These are phyloP conservation scores for Poronia punctata DNA, from an alignment of 495 filamentous ascomycete genomes.

Conservation along the genomic window DNA sequence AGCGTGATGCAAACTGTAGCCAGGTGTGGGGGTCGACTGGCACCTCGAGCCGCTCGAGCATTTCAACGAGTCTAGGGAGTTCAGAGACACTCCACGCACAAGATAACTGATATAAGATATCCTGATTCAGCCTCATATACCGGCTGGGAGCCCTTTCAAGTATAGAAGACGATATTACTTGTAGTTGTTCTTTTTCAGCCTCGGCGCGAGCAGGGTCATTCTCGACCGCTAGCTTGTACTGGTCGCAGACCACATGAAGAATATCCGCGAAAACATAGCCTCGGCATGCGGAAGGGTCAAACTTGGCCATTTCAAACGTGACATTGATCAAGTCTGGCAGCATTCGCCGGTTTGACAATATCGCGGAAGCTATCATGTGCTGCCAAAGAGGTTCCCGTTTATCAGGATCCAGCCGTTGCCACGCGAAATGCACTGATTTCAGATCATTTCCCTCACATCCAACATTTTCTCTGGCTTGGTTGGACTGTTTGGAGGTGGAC, in stretches of 20 bases:
- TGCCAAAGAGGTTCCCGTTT: conserved; percentile 41
- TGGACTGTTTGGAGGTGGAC: too few relatives aligned
- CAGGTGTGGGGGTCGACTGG: conserved; percentile 33
- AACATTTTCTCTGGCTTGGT: too few relatives aligned
- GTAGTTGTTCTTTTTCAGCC: conserved; percentile 7
- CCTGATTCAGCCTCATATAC: conserved; percentile 17
- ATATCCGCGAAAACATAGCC: conserved; percentile 47
- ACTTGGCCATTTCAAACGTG: too few relatives aligned
- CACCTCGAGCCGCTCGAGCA: conserved; percentile 24
- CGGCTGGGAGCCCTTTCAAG: conserved; percentile 16
- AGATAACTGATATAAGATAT: conserved; percentile 10
- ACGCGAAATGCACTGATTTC: conserved; percentile 37
- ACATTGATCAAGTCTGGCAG: conserved; percentile 44
- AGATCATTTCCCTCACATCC: too few relatives aligned
- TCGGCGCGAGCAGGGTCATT: conserved; percentile 16
- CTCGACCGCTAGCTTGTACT: neutral
- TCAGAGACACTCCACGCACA: conserved; percentile 1
- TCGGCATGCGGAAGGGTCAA: conserved; percentile 34
- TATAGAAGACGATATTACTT: conserved; percentile 11
- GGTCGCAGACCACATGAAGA: conserved; percentile 36
- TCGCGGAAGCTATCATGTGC: conserved; percentile 43
- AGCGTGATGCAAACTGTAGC: conserved; percentile 31
- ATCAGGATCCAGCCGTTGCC: conserved; percentile 25
- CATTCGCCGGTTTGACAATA: conserved; percentile 38
- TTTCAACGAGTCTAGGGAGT: conserved; percentile 24